Evolutionary conservation across 352 stramenopile genomes (phyloP).

Genomic region (Globisporangium megalacanthum): DNA sequence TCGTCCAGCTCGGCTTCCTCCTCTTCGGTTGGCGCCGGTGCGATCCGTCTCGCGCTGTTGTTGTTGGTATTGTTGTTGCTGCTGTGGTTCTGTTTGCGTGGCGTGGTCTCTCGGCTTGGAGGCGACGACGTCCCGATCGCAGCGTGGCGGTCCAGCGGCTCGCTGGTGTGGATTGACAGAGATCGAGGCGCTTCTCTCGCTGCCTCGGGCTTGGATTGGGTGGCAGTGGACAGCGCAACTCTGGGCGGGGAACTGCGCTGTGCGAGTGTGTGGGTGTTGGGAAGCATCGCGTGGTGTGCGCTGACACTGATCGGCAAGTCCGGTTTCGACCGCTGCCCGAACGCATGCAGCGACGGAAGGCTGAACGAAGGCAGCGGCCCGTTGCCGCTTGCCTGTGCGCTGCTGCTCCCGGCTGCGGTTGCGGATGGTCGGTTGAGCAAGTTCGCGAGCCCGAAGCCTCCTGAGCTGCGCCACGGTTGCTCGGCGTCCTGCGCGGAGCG

Average conservation of each 20-base stretch:
- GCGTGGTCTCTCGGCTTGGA: slow-evolving; percentile 11
- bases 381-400: not conserved
- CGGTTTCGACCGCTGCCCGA: slow-evolving; percentile 57
- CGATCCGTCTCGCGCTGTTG: slow-evolving; percentile 29
- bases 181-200: not conserved
- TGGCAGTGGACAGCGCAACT: not conserved
- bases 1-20: slow-evolving; percentile 59
- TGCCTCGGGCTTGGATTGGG: not conserved
- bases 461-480: slow-evolving; percentile 59
- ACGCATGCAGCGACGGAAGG: slow-evolving; percentile 72
- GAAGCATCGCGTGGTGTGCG: slow-evolving; percentile 29
- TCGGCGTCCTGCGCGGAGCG: slow-evolving; percentile 44
- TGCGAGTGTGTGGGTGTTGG: not conserved
- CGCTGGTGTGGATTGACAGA: slow-evolving; percentile 13
- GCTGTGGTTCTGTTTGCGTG: slow-evolving; percentile 4
- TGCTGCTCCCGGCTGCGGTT: slow-evolving; percentile 1
- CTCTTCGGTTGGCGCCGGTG: slow-evolving; percentile 52
- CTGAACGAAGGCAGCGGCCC: slow-evolving; percentile 54
- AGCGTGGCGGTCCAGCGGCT: not conserved
- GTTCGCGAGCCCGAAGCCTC: slow-evolving; percentile 73
- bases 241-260: not conserved
- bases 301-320: slow-evolving; percentile 23
- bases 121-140: not conserved
- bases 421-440: slow-evolving; percentile 53
- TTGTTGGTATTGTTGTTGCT: slow-evolving; percentile 9